Base-by-base conservation (phyloP, 169 alveolate genomes). In the Cyclospora cayetanensis region DNA sequence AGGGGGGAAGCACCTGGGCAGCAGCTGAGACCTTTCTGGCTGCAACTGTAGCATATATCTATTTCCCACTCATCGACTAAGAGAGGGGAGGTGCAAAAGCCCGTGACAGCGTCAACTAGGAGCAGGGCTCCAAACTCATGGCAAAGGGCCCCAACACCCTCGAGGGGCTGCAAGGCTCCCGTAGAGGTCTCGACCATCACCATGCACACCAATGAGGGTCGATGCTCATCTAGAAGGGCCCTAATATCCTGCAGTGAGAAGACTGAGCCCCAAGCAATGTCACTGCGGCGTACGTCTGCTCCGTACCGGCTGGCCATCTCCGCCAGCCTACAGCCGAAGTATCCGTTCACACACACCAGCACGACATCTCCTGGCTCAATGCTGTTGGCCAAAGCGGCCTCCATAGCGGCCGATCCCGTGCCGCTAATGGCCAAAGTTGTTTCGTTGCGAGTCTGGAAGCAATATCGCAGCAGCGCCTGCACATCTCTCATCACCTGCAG, bases 321-420 rank as follows among this genome's bases (percentile, higher is more conserved):
- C 11, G 50, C 43, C 39, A 70, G 55, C 5, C 94, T 63, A 37
- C 53, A 66, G 42, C 94, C 94, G 42, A 92, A 92, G 60, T 92
- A 92, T 34, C 94, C 93, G 34, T 52, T 55, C 22, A 82, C 88
- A 25, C 50, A 39, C 18, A 77, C 92, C 4, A 68, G 80, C 34
- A 65, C 80, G n/a, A 35, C 74, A 43, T 91, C 94, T 34, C 91
- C 91, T 4, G 29, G 46, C 55, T 66, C 86, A 1, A 91, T 77
- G 15, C 37, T 1, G 53, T 92, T 92, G 29, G 94, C 93, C 18
- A 92, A 29, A 22, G 91, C 92, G 4, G 94, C 94, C 46, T 92
- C 94, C 94, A 91, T 84, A 22, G 94, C 94, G 3, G 94, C 94
- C 20, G 87, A 68, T 52, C 94, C 94, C 25, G 94, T 92, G 11